Evolutionary conservation across 2,329 filamentous ascomycete species (phyloP), one percentile per base, ranked within the genome.

Genomic region (Cercospora beticola): DNA sequence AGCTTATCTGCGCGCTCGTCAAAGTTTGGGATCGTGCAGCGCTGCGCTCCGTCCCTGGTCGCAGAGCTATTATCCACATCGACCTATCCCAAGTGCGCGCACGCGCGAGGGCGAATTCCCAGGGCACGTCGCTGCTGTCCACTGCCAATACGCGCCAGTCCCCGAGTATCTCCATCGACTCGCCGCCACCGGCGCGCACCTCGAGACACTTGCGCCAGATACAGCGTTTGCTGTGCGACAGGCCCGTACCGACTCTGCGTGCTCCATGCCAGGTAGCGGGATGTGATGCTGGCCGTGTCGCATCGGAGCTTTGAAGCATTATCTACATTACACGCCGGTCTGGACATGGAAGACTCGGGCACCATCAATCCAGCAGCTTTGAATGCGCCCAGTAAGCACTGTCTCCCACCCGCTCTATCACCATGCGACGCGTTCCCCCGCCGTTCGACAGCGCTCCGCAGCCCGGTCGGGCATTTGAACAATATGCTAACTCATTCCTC

Each of bases 341-440:
- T 73, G 62, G 70, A 69, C 72, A 84, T 86, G 76, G 90, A 91
- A 87, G 90, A 92, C 80, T 90, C 90, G 85, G 92, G 91, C 80
- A 96, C 93, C 79, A 95, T 97, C 86, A 92, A 96, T 86, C 93
- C 93, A 80, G 92, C 92, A 78, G 92, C 91, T 73, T 86, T 97
- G 84, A 93, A 91, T 83, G 90, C 89, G 79, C 84, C 89, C 84
- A 88, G 91, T 94, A 89, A 74, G 78, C 73, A 56, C 49, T 60
- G 23, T 57, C 43, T 66, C 49, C 40, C 46, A 43, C 65, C 68
- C 65, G 58, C 54, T 66, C 49, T 46, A 62, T 65, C 69, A 69
- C 64, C 61, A 63, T 68, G 71, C 66, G 69, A 71, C 71, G 69
- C 71, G 69, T 72, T 46, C 59, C 54, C 60, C 23, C 49, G 26